Conservation (phyloP, 805 yeast species). For the Kazachstania psychrophila region DNA sequence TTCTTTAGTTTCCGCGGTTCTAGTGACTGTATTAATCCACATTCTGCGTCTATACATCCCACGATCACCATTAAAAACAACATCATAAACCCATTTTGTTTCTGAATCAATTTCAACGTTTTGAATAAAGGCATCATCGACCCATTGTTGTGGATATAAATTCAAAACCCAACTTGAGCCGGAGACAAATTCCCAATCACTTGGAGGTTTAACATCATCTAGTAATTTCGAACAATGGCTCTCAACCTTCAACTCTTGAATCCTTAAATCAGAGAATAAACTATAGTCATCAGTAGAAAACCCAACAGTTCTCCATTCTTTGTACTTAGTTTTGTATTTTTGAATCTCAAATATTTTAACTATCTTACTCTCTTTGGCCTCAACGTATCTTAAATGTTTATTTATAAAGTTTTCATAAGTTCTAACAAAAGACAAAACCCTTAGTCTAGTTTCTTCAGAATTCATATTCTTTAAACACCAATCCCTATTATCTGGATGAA, state of each 20-base stretch:
- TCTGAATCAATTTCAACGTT: conserved; percentile 56
- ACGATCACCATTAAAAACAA: conserved; percentile 25
- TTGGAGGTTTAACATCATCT: conserved; percentile 45
- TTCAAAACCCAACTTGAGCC: conserved; percentile 58
- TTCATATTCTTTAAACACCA: conserved; percentile 38
- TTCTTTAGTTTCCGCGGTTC: conserved; percentile 9
- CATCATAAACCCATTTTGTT: conserved; percentile 82
- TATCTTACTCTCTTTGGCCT: conserved; percentile 38
- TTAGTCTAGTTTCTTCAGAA: conserved; percentile 57
- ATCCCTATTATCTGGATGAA: conserved; percentile 50
- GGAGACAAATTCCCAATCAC: conserved; percentile 44
- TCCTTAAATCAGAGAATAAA: conserved; percentile 36
- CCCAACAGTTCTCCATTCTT: conserved; percentile 58
- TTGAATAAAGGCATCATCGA: conserved; percentile 41
- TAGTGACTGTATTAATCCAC: conserved; percentile 44
- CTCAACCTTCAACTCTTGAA: conserved; percentile 19
- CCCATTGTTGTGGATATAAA: conserved; percentile 58
- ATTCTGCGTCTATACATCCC: conserved; percentile 50
- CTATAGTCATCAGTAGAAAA: conserved; percentile 48
- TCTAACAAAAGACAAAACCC: conserved; percentile 40
- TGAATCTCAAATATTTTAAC: conserved; percentile 68
- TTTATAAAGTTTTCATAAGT: conserved; percentile 37
- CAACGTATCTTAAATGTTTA: conserved; percentile 32
- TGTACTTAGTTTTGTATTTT: conserved; percentile 36
- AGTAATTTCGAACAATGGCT: conserved; percentile 14